phyloP scores from a whole-genome alignment of 768 basidiomycete genomes.

The Serpula lacrymans region DNA sequence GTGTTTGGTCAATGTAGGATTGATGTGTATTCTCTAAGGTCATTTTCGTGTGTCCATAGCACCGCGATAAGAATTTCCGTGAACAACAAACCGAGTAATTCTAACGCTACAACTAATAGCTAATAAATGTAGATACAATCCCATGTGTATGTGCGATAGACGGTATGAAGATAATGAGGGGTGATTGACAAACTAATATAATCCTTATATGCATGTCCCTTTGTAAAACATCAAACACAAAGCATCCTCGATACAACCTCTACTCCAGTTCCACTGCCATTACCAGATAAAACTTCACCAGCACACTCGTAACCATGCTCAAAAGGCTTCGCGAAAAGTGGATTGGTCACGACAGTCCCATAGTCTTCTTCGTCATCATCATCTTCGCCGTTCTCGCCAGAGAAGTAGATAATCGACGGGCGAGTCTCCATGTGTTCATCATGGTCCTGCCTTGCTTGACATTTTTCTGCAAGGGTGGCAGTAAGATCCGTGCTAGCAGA shows the following conservation, averaged over 20 bases:
- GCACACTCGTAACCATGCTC: slow-evolving; percentile 25
- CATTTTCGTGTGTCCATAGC: too few species aligned
- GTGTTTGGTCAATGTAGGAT: too few species aligned
- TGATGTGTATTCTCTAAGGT: too few species aligned
- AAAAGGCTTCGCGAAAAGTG: slow-evolving; percentile 15
- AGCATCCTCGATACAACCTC: too few species aligned
- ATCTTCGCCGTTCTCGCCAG: slow-evolving; percentile 16
- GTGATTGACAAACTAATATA: too few species aligned
- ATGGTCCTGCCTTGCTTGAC: too few species aligned
- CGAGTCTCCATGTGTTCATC: slow-evolving; percentile 9
- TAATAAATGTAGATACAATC: too few species aligned
- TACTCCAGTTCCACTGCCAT: background rate
- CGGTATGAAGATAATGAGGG: too few species aligned
- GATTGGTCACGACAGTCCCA: slow-evolving; percentile 14
- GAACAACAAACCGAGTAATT: too few species aligned
- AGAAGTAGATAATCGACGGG: slow-evolving; percentile 17
- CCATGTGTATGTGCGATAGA: too few species aligned
- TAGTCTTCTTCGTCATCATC: slow-evolving; percentile 27
- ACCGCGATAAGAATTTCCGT: too few species aligned
- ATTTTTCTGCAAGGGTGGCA: background rate
- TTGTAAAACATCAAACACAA: background rate
- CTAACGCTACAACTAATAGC: too few species aligned
- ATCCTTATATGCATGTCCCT: background rate
- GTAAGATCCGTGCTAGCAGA: background rate
- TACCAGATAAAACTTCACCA: slow-evolving; percentile 17